Percentiles rank a stretch among this genome's conserved stretches.
phyloP scores from a whole-genome alignment of 495 filamentous ascomycete genomes.

The Lichina pygmaea region DNA sequence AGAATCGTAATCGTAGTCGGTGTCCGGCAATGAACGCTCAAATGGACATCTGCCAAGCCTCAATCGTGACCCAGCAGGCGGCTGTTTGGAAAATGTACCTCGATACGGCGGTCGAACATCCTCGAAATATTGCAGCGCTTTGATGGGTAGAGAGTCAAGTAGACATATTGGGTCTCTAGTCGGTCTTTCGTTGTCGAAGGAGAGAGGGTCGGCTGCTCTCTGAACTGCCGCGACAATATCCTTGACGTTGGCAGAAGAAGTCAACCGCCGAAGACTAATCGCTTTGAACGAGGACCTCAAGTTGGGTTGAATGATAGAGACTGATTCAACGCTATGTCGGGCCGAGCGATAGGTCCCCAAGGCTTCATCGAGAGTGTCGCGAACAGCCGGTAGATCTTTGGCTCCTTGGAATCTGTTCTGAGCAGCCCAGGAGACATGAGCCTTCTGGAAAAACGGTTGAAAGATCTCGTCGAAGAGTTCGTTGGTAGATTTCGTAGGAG shows the following conservation, averaged over 20 bases:
- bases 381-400: conserved; percentile 17
- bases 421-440: conserved; percentile 33
- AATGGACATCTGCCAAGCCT: conserved; percentile 48
- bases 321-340: conserved; percentile 5
- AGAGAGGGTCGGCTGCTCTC: conserved; percentile 14
- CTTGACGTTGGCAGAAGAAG: conserved; percentile 19
- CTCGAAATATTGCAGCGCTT: conserved; percentile 55
- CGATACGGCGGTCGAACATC: conserved; percentile 80
- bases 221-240: conserved; percentile 29
- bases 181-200: conserved; percentile 18
- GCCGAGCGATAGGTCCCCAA: conserved; percentile 16
- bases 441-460: conserved; percentile 49
- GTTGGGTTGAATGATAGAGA: conserved; percentile 23
- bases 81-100: conserved; percentile 46
- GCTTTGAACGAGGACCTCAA: conserved; percentile 24
- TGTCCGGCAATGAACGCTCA: conserved; percentile 28
- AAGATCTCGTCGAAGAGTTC: conserved; percentile 48
- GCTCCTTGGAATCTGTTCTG: conserved; percentile 26
- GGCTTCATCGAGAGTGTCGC: conserved; percentile 20
- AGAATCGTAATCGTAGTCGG: conserved; percentile 89
- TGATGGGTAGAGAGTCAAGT: conserved; percentile 38
- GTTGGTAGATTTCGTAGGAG: conserved; percentile 11
- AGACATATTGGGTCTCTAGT: conserved; percentile 19
- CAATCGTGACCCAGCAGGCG: conserved; percentile 19
- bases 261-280: conserved; percentile 17